phyloP scores from a whole-genome alignment of 2,329 filamentous ascomycete genomes.

The Aspergillus luchuensis region DNA sequence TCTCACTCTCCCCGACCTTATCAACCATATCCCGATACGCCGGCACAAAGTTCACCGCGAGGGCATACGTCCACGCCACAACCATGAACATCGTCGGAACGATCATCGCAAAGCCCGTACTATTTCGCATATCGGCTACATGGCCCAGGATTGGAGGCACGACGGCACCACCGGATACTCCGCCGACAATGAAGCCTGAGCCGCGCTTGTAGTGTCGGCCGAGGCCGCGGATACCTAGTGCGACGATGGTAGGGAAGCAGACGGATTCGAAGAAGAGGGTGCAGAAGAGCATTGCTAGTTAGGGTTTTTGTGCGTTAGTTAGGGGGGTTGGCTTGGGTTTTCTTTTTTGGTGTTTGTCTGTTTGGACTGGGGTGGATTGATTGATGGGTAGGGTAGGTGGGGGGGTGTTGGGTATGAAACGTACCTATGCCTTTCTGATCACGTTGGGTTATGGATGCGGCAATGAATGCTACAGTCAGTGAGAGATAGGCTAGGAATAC shows the following conservation, averaged over 20 bases:
- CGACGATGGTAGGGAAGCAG: constrained; percentile 79
- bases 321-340: no score
- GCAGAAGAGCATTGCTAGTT: constrained; percentile 60
- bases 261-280: constrained; percentile 82
- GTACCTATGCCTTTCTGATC: constrained; percentile 51
- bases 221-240: constrained; percentile 73
- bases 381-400: no score
- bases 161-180: constrained; percentile 71
- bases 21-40: constrained; percentile 66
- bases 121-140: constrained; percentile 64
- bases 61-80: constrained; percentile 58
- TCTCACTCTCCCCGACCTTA: constrained; percentile 49
- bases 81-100: constrained; percentile 66
- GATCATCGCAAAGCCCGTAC: constrained; percentile 65
- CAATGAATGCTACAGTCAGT: constrained; percentile 62
- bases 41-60: constrained; percentile 67
- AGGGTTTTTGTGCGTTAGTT: neutral
- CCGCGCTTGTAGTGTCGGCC: constrained; percentile 77
- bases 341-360: no score
- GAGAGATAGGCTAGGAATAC: constrained; percentile 71
- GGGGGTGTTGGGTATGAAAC: no score
- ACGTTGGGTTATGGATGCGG: constrained; percentile 51
- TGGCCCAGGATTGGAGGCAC: constrained; percentile 72
- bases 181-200: constrained; percentile 70
- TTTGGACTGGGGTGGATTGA: neutral